These are phyloP conservation scores for Glycine soja DNA, from an alignment of 306 rosid genomes.

Conservation along the genomic window DNA sequence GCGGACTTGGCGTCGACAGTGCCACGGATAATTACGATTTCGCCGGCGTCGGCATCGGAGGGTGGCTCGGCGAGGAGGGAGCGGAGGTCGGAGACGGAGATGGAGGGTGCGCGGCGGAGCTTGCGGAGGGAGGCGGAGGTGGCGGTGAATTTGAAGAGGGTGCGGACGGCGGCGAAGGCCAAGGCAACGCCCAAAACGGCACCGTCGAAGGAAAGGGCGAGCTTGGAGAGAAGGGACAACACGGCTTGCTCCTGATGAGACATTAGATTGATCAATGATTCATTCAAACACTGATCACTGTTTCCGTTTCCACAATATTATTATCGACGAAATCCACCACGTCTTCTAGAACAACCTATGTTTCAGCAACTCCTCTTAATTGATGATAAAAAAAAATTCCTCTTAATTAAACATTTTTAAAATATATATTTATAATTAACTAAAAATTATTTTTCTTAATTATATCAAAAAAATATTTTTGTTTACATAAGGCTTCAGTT, in stretches of 20 bases:
- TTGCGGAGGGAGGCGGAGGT: conserved; percentile 64
- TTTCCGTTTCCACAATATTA: neutral
- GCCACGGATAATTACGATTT: conserved; percentile 75
- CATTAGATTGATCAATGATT: conserved; percentile 48
- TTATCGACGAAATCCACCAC: neutral
- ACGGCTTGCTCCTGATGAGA: conserved; percentile 77
- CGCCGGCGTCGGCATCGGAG: conserved; percentile 35
- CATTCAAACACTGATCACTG: neutral
- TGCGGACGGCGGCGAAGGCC: conserved; percentile 72
- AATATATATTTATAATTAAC: no score
- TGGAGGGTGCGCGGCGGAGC: conserved; percentile 68
- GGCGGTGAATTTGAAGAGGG: conserved; percentile 60
- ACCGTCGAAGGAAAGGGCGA: conserved; percentile 81
- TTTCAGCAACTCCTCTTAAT: no score
- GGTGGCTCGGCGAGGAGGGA: conserved; percentile 47
- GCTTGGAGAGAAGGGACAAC: conserved; percentile 66
- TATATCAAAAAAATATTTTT: no score
- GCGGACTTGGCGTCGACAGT: conserved; percentile 71
- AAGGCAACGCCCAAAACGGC: conserved; percentile 79
- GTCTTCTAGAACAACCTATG: neutral
- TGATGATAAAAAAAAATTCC: no score
- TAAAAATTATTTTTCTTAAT: no score
- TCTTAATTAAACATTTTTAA: no score
- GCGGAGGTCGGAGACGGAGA: conserved; percentile 82
- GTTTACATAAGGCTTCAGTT: no score